Conservation (phyloP, 192 early-diverging fungal genomes). For the Allomyces macrogynus region DNA sequence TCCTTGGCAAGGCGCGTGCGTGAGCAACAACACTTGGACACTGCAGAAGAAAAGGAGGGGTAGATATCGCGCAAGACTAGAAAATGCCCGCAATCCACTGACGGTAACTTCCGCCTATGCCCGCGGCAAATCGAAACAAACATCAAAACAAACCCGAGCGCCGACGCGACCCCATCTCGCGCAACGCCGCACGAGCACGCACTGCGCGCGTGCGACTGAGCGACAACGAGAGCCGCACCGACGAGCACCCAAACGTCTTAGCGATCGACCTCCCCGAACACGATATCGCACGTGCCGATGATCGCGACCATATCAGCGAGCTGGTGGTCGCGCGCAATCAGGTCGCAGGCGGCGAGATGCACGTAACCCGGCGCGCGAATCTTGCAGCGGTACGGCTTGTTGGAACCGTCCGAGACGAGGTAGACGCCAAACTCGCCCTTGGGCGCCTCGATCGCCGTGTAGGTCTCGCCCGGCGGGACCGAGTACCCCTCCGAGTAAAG, state of each 20-base stretch:
- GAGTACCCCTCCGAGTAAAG: constrained; percentile 96
- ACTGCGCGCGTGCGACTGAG: too few relatives aligned
- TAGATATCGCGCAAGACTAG: too few relatives aligned
- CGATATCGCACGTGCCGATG: constrained; percentile 96
- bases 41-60: too few relatives aligned
- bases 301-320: constrained; percentile 91
- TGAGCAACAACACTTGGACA: too few relatives aligned
- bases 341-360: constrained; percentile 75
- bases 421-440: constrained; percentile 98
- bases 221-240: too few relatives aligned
- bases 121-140: too few relatives aligned
- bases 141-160: too few relatives aligned
- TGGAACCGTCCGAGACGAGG: constrained; percentile 80
- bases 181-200: too few relatives aligned
- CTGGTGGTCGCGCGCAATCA: constrained; percentile 74
- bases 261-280: constrained; percentile 86
- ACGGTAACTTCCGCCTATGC: too few relatives aligned
- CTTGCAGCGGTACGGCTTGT: constrained; percentile 92
- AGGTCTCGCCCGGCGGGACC: constrained; percentile 92
- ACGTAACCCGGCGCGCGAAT: constrained; percentile 90
- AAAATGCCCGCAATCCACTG: too few relatives aligned
- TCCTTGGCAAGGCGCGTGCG: too few relatives aligned
- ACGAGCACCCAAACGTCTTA: constrained; percentile 12
- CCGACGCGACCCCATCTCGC: too few relatives aligned
- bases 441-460: constrained; percentile 91